A percentile compares a stretch with the other conserved stretches of the same genome.
Conservation (phyloP, 2,329 filamentous ascomycete genomes). For the Fusarium sp. region DNA sequence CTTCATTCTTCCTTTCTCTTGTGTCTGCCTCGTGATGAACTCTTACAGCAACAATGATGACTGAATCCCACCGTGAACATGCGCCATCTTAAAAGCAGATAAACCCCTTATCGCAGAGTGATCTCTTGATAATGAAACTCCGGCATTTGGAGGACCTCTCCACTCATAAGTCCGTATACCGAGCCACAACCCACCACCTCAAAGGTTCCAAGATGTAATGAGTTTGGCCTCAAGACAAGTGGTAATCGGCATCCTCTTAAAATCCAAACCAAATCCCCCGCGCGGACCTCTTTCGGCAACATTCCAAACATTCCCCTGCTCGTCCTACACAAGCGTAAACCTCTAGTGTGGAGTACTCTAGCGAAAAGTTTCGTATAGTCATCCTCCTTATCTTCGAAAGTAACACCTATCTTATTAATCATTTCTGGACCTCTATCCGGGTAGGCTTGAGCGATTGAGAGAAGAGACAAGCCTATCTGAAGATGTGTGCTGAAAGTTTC, state of each 20-base stretch:
- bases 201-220: rapidly evolving
- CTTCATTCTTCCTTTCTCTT: rapidly evolving
- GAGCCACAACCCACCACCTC: background rate
- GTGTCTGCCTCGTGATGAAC: background rate
- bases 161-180: background rate
- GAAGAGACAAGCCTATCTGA: rapidly evolving
- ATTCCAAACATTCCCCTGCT: background rate
- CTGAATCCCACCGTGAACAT: background rate
- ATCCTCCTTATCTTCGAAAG: rapidly evolving
- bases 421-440: rapidly evolving
- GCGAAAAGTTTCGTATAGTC: rapidly evolving
- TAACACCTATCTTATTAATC: rapidly evolving
- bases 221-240: background rate
- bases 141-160: background rate
- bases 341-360: background rate
- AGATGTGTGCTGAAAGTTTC: rapidly evolving
- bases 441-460: rapidly evolving
- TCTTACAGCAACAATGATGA: background rate
- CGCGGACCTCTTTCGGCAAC: rapidly evolving
- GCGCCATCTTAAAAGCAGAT: background rate
- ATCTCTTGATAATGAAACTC: background rate
- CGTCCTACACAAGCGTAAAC: background rate
- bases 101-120: background rate
- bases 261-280: background rate
- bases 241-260: background rate